These are phyloP conservation scores for Erodium trifolium DNA, from an alignment of 441 rosid species.

Conservation along the genomic window DNA sequence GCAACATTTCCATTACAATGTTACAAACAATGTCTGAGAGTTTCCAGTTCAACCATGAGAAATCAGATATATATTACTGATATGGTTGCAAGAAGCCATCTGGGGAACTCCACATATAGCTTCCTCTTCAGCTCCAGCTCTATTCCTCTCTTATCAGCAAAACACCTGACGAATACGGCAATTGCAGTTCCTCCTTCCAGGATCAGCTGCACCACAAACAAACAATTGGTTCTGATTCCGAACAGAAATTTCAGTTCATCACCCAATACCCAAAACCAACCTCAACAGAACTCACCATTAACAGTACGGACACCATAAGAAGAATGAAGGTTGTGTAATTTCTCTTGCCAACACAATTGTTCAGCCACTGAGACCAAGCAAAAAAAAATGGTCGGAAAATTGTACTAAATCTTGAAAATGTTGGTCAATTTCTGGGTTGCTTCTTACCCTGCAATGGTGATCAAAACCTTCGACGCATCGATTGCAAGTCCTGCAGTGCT, in stretches of 20 bases:
- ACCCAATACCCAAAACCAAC: not conserved
- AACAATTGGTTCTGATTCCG: not conserved
- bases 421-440: not conserved
- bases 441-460: slow-evolving; percentile 88
- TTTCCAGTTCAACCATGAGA: not conserved
- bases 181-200: slow-evolving; percentile 87
- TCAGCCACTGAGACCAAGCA: slow-evolving; percentile 66
- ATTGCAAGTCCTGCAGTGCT: slow-evolving; percentile 92
- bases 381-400: not conserved
- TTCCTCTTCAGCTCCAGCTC: slow-evolving; percentile 55
- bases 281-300: slow-evolving; percentile 50
- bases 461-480: slow-evolving; percentile 97
- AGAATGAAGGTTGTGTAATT: slow-evolving; percentile 82
- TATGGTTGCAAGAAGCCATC: slow-evolving; percentile 68
- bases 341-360: slow-evolving; percentile 89
- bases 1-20: slow-evolving; percentile 17
- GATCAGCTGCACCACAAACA: slow-evolving; percentile 42
- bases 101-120: slow-evolving; percentile 58
- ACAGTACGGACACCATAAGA: slow-evolving; percentile 65
- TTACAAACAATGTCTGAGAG: slow-evolving; percentile 1
- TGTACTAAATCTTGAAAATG: not conserved
- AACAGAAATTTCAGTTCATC: not conserved
- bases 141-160: slow-evolving; percentile 68
- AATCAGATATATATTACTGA: slow-evolving; percentile 34
- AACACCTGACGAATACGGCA: slow-evolving; percentile 83